Evolutionary conservation across 352 stramenopile genomes (phyloP), one percentile per base, ranked within the genome.

Genomic region (Globisporangium barbulae): DNA sequence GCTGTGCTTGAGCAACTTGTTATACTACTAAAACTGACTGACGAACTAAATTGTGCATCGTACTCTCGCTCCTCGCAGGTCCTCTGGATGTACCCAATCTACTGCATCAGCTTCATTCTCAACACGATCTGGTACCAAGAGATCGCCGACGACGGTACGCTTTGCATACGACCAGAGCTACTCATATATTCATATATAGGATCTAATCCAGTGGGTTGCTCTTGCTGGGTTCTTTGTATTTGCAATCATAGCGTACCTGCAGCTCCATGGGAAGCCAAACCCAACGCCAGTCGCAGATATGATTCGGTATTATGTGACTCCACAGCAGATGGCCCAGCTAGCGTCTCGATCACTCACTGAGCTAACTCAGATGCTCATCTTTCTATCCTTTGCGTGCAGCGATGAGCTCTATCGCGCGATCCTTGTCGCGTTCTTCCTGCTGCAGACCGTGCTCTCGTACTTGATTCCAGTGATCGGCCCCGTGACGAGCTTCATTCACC

Each of bases 61-160:
- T 41, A 3, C 35, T 13, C 35, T 39, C 1, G 15, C 12, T 41
- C 13, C n/a, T n/a, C 5, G 17, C 61, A 90, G 79, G 80, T 84
- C 59, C 67, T 96, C 31, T 96, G 87, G 87, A 96, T 96, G 85
- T 96, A 96, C 66, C 87, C 87, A 48, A 96, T 96, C 69, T 96
- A 96, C 75, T 93, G 83, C 74, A 93, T 96, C 70, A 96, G 87
- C 72, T 96, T 96, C 70, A 96, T 96, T 64, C 70, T 96, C 63
- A 96, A 96, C 68, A 94, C 87, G 17, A 96, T 96, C 74, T 96
- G 87, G 87, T 96, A 96, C 71, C 87, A 96, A 75, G 87, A 96
- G 71, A 94, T 96, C 55, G 87, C 87, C 1, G 87, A 96, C 53
- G 85, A 96, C 64, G 87, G 87, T 95, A 59, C 49, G 31, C 19